Conservation (phyloP, 768 basidiomycete species). For the Cytidiella melzeri region DNA sequence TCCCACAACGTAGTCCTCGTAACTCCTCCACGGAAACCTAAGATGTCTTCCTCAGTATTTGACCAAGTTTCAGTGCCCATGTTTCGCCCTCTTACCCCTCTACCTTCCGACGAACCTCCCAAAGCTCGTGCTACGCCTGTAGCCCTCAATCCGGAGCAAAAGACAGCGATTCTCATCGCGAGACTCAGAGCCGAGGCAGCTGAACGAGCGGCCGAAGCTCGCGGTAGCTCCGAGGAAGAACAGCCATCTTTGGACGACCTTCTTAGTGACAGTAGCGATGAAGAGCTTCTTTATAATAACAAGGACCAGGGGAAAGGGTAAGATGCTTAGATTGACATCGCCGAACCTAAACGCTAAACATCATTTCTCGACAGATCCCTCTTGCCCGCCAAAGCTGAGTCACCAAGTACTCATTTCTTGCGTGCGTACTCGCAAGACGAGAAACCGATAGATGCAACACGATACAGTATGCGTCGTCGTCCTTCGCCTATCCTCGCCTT, state of each 20-base stretch:
- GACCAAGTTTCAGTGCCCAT: slow-evolving; percentile 1
- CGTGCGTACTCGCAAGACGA: no score
- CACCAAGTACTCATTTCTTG: background rate
- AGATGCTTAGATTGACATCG: background rate
- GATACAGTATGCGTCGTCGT: slow-evolving; percentile 19
- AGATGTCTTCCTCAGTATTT: background rate
- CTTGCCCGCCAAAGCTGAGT: background rate
- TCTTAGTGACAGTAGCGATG: slow-evolving; percentile 1
- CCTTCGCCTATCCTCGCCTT: background rate
- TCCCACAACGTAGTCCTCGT: background rate
- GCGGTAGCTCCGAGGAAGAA: slow-evolving; percentile 32
- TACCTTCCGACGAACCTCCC: slow-evolving; percentile 13
- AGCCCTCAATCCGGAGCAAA: slow-evolving; percentile 30
- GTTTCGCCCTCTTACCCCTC: slow-evolving; percentile 23
- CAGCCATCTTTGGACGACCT: slow-evolving; percentile 21
- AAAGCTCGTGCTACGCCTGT: slow-evolving; percentile 24
- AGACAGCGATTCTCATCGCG: slow-evolving; percentile 54
- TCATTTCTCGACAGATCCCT: background rate
- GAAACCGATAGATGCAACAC: no score
- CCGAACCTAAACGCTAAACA: background rate
- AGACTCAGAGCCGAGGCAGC: slow-evolving; percentile 58
- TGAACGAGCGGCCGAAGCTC: slow-evolving; percentile 32
- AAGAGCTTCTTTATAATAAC: slow-evolving; percentile 2
- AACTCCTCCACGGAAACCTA: background rate
- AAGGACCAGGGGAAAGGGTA: background rate